Conservation (phyloP, 2,329 filamentous ascomycete species). For the Colletotrichum echinochloae region DNA sequence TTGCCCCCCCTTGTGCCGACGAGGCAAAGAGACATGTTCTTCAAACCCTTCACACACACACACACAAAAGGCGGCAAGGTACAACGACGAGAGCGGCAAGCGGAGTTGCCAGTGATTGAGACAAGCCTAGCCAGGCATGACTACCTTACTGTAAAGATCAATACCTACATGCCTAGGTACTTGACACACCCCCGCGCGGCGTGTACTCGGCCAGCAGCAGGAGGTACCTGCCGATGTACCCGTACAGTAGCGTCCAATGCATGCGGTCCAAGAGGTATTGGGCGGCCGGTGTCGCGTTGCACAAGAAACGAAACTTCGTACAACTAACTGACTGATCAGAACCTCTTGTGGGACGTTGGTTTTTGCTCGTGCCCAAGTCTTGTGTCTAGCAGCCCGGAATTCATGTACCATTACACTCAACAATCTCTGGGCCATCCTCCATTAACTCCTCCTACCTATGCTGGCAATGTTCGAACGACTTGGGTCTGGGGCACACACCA, state of each 20-base stretch:
- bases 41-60: conserved; percentile 4
- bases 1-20: background rate
- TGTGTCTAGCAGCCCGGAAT: conserved; percentile 12
- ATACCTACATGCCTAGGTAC: conserved; percentile 19
- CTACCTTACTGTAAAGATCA: conserved; percentile 5
- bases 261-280: background rate
- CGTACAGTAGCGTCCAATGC: background rate
- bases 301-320: conserved; percentile 3
- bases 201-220: conserved; percentile 4
- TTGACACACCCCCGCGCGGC: conserved; percentile 8
- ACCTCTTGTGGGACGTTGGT: conserved; percentile 25
- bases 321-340: conserved; percentile 11
- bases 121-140: background rate
- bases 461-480: no score
- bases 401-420: conserved; percentile 8
- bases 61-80: conserved; percentile 1
- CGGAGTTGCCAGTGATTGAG: conserved; percentile 9
- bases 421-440: no score
- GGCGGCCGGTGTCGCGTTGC: conserved; percentile 26
- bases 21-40: conserved; percentile 1
- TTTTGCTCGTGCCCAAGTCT: conserved; percentile 28
- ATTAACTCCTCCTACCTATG: no score
- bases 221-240: conserved; percentile 2
- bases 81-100: conserved; percentile 25
- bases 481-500: no score